These are phyloP conservation scores for Talaromyces atroroseus DNA, from an alignment of 2,329 filamentous ascomycete genomes.

Conservation along the genomic window DNA sequence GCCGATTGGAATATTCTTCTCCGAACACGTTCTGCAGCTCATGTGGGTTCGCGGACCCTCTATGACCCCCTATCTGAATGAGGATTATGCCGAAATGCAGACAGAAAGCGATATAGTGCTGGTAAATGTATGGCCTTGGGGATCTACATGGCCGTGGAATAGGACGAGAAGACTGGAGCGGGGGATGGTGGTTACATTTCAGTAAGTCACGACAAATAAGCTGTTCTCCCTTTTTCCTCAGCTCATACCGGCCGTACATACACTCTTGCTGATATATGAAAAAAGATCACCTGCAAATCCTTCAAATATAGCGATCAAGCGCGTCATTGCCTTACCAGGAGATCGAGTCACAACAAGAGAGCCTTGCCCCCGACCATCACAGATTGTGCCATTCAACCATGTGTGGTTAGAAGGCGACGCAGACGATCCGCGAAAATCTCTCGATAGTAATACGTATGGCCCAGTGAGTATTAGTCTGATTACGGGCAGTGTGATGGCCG, in stretches of 20 bases:
- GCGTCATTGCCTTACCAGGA: slow-evolving; percentile 74
- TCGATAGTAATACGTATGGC: slow-evolving; percentile 88
- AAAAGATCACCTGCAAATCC: slow-evolving; percentile 65
- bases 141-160: slow-evolving; percentile 41
- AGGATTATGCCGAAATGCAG: slow-evolving; percentile 49
- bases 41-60: slow-evolving; percentile 48
- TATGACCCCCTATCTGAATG: slow-evolving; percentile 74
- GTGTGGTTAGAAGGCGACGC: slow-evolving; percentile 95
- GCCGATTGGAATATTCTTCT: slow-evolving; percentile 36
- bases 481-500: slow-evolving; percentile 65
- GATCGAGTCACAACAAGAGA: slow-evolving; percentile 65
- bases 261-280: not conserved
- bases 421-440: slow-evolving; percentile 55
- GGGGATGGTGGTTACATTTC: slow-evolving; percentile 70
- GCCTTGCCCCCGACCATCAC: slow-evolving; percentile 51
- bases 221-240: not conserved
- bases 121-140: slow-evolving; percentile 36
- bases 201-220: slow-evolving; percentile 18
- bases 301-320: slow-evolving; percentile 67
- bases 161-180: slow-evolving; percentile 54
- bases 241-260: not conserved
- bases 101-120: slow-evolving; percentile 38
- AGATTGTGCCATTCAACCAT: slow-evolving; percentile 71
- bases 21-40: slow-evolving; percentile 36
- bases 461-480: slow-evolving; percentile 72